A percentile compares a stretch with the other conserved stretches of the same genome.
These are phyloP conservation scores for Zychaea mexicana DNA, from an alignment of 371 early-diverging fungal genomes.

Conservation along the genomic window DNA sequence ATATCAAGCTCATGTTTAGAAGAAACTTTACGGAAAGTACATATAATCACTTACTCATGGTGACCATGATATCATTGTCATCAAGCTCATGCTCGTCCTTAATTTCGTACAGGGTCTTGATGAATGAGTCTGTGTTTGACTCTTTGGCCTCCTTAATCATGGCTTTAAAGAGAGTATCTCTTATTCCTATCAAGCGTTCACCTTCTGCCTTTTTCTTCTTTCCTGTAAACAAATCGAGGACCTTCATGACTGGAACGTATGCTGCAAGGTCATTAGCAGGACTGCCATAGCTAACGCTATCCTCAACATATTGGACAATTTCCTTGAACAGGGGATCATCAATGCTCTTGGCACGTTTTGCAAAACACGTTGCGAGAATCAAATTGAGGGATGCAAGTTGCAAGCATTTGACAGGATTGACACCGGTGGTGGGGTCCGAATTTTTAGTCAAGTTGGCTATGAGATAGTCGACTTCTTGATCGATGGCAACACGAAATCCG, in stretches of 20 bases:
- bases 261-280: constrained; percentile 14
- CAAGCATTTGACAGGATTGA: constrained; percentile 3
- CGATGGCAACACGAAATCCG: not conserved
- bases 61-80: constrained; percentile 18
- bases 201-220: not conserved
- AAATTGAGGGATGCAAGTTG: constrained; percentile 14
- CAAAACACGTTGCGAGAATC: constrained; percentile 11
- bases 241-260: constrained; percentile 14
- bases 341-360: constrained; percentile 6
- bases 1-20: not conserved
- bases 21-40: no score
- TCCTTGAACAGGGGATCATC: constrained; percentile 14
- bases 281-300: not conserved
- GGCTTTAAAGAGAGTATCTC: not conserved
- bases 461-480: constrained; percentile 15
- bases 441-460: not conserved
- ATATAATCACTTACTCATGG: no score
- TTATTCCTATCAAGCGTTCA: not conserved
- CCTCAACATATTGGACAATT: constrained; percentile 10
- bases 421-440: not conserved
- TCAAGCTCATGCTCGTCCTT: constrained; percentile 19
- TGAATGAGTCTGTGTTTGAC: constrained; percentile 11
- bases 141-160: constrained; percentile 5
- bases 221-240: constrained; percentile 1
- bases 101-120: constrained; percentile 17